Percentiles rank a stretch among this genome's conserved stretches.
These are phyloP conservation scores for Pythium inflatum DNA, from an alignment of 352 stramenopile species.

Conservation along the genomic window DNA sequence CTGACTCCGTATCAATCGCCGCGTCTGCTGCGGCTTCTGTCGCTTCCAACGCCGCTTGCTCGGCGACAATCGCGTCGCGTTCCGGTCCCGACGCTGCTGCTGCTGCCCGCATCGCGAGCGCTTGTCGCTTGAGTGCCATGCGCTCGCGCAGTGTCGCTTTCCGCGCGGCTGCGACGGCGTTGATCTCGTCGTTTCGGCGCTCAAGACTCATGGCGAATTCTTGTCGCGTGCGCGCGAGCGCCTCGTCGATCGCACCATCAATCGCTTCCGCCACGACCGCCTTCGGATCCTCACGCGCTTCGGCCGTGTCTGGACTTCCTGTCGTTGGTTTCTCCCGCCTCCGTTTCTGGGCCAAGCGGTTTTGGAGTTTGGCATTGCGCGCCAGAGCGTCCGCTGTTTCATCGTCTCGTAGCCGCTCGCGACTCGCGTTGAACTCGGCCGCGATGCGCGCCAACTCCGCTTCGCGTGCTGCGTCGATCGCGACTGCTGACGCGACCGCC, in stretches of 20 bases:
- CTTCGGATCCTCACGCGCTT: not conserved
- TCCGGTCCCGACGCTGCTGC: not conserved
- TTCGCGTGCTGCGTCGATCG: slow-evolving; percentile 21
- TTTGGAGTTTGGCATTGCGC: slow-evolving; percentile 7
- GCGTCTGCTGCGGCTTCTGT: slow-evolving; percentile 4
- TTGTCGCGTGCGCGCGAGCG: slow-evolving; percentile 7
- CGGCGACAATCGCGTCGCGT: not conserved
- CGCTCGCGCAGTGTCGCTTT: slow-evolving; percentile 14
- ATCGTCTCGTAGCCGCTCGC: not conserved
- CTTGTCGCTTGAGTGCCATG: slow-evolving; percentile 19
- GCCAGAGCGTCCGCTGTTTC: not conserved
- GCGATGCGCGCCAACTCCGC: slow-evolving; percentile 37
- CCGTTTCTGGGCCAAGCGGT: slow-evolving; percentile 7
- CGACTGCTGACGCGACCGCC: slow-evolving; percentile 9
- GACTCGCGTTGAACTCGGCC: slow-evolving; percentile 20
- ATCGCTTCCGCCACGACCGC: not conserved
- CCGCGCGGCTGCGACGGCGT: slow-evolving; percentile 6
- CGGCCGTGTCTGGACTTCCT: not conserved
- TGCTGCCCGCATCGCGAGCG: not conserved
- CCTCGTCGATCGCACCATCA: slow-evolving; percentile 8
- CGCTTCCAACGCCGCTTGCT: not conserved
- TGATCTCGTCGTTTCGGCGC: slow-evolving; percentile 5
- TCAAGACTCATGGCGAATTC: slow-evolving; percentile 17
- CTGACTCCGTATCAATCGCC: not conserved
- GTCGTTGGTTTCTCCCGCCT: not conserved